These are phyloP conservation scores for Gremmenia infestans DNA, from an alignment of 2,329 filamentous ascomycete genomes.

Conservation along the genomic window DNA sequence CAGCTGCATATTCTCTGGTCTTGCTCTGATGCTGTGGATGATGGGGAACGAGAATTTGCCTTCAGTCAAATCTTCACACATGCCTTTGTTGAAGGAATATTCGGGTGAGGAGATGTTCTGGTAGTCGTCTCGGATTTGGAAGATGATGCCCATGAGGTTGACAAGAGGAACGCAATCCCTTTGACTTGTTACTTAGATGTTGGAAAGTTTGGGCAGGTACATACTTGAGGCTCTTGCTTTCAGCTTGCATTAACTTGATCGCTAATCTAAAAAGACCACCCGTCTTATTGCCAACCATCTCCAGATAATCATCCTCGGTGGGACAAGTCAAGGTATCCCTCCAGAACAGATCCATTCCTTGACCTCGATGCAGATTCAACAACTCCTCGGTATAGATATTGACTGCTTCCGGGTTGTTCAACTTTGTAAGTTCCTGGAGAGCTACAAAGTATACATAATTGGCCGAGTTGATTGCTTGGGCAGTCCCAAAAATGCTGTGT, in stretches of 20 bases:
- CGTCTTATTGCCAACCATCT: slow-evolving; percentile 91
- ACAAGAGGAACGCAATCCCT: slow-evolving; percentile 77
- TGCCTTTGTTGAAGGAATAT: slow-evolving; percentile 85
- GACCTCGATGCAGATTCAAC: slow-evolving; percentile 76
- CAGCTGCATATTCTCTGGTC: slow-evolving; percentile 70
- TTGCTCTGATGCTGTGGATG: slow-evolving; percentile 82
- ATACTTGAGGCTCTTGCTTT: slow-evolving; percentile 46
- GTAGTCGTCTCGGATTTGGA: slow-evolving; percentile 92
- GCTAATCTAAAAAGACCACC: slow-evolving; percentile 80
- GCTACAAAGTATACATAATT: slow-evolving; percentile 87
- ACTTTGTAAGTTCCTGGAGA: slow-evolving; percentile 66
- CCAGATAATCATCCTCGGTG: slow-evolving; percentile 83
- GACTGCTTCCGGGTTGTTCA: slow-evolving; percentile 63
- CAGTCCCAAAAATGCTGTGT: slow-evolving; percentile 77
- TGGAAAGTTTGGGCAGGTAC: slow-evolving; percentile 1
- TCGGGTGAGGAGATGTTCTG: slow-evolving; percentile 72
- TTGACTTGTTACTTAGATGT: slow-evolving; percentile 6
- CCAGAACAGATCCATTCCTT: slow-evolving; percentile 92
- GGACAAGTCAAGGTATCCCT: slow-evolving; percentile 79
- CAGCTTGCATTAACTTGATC: slow-evolving; percentile 83
- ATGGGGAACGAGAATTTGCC: slow-evolving; percentile 96
- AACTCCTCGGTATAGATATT: slow-evolving; percentile 77
- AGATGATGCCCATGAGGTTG: slow-evolving; percentile 78
- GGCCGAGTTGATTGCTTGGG: slow-evolving; percentile 85
- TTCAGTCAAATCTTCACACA: slow-evolving; percentile 93